phyloP scores from a whole-genome alignment of 1,284 basidiomycete species.

The Megacollybia platyphylla region DNA sequence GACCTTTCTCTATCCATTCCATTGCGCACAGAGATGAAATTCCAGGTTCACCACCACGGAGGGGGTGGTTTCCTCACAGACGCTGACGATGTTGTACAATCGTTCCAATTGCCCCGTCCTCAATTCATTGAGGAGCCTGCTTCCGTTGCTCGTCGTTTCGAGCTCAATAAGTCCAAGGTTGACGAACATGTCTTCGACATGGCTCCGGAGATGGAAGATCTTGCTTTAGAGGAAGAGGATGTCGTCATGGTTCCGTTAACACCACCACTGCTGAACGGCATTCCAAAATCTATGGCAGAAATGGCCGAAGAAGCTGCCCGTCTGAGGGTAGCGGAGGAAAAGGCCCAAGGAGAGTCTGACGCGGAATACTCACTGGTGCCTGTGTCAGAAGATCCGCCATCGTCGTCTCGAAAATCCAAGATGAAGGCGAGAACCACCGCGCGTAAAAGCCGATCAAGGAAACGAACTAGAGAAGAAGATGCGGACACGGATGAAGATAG shows the following conservation, averaged over 20 bases:
- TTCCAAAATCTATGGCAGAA: slow-evolving; percentile 53
- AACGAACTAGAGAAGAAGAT: slow-evolving; percentile 3
- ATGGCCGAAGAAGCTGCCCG: slow-evolving; percentile 38
- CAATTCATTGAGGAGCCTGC: slow-evolving; percentile 20
- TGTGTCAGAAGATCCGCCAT: neutral
- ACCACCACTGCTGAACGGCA: slow-evolving; percentile 2
- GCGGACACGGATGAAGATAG: slow-evolving; percentile 5
- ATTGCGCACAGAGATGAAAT: neutral
- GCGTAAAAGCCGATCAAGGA: neutral
- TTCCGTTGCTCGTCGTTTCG: neutral
- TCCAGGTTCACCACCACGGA: slow-evolving; percentile 13
- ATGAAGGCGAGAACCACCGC: neutral
- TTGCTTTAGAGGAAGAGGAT: slow-evolving; percentile 15
- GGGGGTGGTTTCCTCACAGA: slow-evolving; percentile 53
- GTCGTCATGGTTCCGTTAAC: slow-evolving; percentile 11
- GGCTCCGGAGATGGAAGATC: slow-evolving; percentile 4
- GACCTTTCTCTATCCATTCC: neutral
- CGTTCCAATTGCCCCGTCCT: slow-evolving; percentile 55
- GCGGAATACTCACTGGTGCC: neutral
- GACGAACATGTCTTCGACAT: neutral
- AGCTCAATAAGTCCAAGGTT: neutral
- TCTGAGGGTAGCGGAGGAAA: slow-evolving; percentile 6
- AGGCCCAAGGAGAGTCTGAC: slow-evolving; percentile 1
- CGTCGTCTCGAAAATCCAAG: slow-evolving; percentile 13
- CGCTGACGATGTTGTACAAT: slow-evolving; percentile 64